phyloP scores from a whole-genome alignment of 75 land plant species.

The Ceratopteris richardii region DNA sequence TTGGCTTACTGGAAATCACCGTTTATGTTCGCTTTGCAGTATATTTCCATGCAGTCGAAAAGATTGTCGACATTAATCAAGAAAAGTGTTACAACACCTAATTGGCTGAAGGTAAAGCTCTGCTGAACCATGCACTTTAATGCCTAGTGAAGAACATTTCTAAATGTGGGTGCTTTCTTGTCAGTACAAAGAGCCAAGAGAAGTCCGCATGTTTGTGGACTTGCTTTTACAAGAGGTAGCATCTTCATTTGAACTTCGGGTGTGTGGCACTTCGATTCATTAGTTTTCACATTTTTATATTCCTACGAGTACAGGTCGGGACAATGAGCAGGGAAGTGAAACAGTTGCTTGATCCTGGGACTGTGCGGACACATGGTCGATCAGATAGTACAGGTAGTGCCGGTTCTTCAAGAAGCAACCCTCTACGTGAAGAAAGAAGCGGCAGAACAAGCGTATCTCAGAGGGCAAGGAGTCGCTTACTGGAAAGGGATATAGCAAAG shows the following conservation, averaged over 20 bases:
- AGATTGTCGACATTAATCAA: conserved; percentile 60
- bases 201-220: conserved; percentile 97
- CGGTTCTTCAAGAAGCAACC: conserved; percentile 70
- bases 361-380: conserved; percentile 45
- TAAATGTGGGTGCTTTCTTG: background rate
- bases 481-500: conserved; percentile 91
- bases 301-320: conserved; percentile 30
- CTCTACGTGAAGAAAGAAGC: conserved; percentile 56
- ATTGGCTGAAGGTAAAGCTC: conserved; percentile 75
- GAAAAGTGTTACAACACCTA: conserved; percentile 77
- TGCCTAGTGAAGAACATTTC: background rate
- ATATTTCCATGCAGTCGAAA: conserved; percentile 59
- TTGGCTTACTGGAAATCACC: background rate
- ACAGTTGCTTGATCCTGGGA: conserved; percentile 68
- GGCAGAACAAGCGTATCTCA: conserved; percentile 45
- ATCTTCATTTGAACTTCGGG: background rate
- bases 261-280: background rate
- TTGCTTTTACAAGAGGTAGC: conserved; percentile 83
- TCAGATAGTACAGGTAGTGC: conserved; percentile 88
- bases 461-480: conserved; percentile 69
- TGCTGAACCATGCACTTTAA: background rate
- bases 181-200: conserved; percentile 94
- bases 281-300: too few relatives aligned
- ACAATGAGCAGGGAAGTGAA: conserved; percentile 48
- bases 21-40: conserved; percentile 34